These are phyloP conservation scores for Lippia alba DNA, from an alignment of 305 asterid species.

Conservation along the genomic window DNA sequence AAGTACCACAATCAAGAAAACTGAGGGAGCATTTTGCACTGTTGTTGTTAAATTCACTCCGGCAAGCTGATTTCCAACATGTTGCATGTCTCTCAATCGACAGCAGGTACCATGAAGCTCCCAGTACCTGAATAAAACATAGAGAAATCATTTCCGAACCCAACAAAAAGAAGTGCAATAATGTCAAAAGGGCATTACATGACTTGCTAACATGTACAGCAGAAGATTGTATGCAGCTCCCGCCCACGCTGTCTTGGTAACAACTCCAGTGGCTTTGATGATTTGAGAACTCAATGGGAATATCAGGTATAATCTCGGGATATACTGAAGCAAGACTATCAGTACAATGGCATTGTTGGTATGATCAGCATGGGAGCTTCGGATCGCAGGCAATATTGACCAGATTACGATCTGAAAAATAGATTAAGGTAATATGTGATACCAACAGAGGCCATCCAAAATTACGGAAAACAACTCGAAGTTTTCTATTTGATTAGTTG, in stretches of 20 bases:
- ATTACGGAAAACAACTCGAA: not conserved
- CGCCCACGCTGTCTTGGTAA: slow-evolving; percentile 82
- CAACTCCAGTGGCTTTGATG: slow-evolving; percentile 82
- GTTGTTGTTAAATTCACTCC: slow-evolving; percentile 38
- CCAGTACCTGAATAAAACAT: slow-evolving; percentile 54
- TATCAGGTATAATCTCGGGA: slow-evolving; percentile 65
- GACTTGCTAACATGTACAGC: slow-evolving; percentile 86
- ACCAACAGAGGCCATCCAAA: slow-evolving; percentile 10
- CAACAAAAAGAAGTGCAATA: not conserved
- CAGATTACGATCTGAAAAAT: slow-evolving; percentile 73
- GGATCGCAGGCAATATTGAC: slow-evolving; percentile 70
- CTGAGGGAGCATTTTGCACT: slow-evolving; percentile 50
- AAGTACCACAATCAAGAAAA: slow-evolving; percentile 67
- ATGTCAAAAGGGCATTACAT: slow-evolving; percentile 44
- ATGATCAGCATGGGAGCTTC: slow-evolving; percentile 76
- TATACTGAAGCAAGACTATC: slow-evolving; percentile 62
- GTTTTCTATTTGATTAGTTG: not conserved
- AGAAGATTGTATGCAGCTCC: slow-evolving; percentile 79
- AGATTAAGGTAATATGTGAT: not conserved
- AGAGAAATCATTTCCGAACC: slow-evolving; percentile 16
- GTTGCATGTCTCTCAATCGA: slow-evolving; percentile 70
- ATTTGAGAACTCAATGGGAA: slow-evolving; percentile 77
- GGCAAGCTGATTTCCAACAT: slow-evolving; percentile 76
- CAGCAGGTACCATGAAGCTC: slow-evolving; percentile 77
- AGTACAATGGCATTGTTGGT: slow-evolving; percentile 65